These are phyloP conservation scores for Diaporthe vaccinii DNA, from an alignment of 2,329 filamentous ascomycete genomes.

Conservation along the genomic window DNA sequence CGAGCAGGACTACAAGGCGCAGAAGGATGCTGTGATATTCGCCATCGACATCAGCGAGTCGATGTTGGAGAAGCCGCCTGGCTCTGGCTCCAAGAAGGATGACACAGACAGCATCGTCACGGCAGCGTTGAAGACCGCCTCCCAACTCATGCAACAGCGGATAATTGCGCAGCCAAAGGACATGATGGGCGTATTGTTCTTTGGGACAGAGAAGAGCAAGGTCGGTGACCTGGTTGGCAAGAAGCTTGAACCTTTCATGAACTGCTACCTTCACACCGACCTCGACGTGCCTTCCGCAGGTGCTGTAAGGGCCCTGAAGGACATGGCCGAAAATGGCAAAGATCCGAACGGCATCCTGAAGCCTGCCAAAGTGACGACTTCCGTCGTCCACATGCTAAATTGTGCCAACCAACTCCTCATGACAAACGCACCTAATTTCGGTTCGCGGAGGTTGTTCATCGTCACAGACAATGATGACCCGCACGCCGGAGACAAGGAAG, in stretches of 20 bases:
- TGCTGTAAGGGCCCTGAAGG: conserved; percentile 85
- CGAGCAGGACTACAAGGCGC: conserved; percentile 83
- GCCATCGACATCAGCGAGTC: conserved; percentile 92
- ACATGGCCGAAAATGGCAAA: conserved; percentile 83
- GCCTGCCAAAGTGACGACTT: conserved; percentile 76
- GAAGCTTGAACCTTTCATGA: conserved; percentile 77
- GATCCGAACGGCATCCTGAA: conserved; percentile 77
- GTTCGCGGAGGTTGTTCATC: conserved; percentile 92
- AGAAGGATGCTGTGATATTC: conserved; percentile 98
- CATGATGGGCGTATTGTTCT: conserved; percentile 96
- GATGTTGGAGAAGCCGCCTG: conserved; percentile 78
- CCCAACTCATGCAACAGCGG: conserved; percentile 95
- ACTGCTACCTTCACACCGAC: conserved; percentile 93
- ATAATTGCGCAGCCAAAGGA: conserved; percentile 97
- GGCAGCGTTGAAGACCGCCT: conserved; percentile 93
- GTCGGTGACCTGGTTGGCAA: conserved; percentile 77
- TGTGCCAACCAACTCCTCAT: conserved; percentile 98
- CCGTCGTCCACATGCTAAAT: conserved; percentile 92
- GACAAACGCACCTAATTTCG: conserved; percentile 93
- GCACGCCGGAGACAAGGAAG: conserved; percentile 78
- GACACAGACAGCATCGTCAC: conserved; percentile 83
- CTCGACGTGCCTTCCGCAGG: conserved; percentile 88
- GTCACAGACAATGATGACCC: conserved; percentile 96
- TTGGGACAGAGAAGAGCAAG: conserved; percentile 88
- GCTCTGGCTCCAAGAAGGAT: conserved; percentile 70